phyloP scores from a whole-genome alignment of 495 filamentous ascomycete species.

The Daldinia caldariorum region DNA sequence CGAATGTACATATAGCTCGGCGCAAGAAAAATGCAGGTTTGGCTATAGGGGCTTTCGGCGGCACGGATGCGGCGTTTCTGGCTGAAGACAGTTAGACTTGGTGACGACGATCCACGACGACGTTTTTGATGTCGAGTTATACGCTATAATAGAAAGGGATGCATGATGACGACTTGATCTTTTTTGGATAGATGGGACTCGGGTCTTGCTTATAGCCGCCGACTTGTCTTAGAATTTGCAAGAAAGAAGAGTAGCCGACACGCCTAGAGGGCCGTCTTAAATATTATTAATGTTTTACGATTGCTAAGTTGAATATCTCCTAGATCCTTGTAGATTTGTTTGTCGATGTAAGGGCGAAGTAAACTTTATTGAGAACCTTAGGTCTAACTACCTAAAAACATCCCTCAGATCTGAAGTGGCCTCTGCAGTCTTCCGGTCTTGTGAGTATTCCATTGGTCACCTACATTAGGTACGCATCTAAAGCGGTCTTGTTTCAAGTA shows the following conservation, averaged over 20 bases:
- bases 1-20: slow-evolving; percentile 33
- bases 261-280: slow-evolving; percentile 11
- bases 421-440: not conserved
- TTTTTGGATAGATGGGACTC: slow-evolving; percentile 22
- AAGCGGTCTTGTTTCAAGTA: not conserved
- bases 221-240: slow-evolving; percentile 16
- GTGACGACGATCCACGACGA: slow-evolving; percentile 27
- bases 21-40: slow-evolving; percentile 30
- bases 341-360: not conserved
- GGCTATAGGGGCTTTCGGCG: slow-evolving; percentile 27
- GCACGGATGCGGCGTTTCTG: slow-evolving; percentile 29
- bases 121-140: slow-evolving; percentile 24
- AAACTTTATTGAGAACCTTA: not conserved
- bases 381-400: no score
- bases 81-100: slow-evolving; percentile 26
- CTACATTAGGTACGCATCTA: not conserved
- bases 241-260: slow-evolving; percentile 9
- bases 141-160: slow-evolving; percentile 32
- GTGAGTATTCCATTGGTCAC: not conserved
- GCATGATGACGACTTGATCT: slow-evolving; percentile 30
- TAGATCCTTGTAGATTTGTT: not conserved
- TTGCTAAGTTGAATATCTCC: not conserved
- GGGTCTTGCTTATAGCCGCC: slow-evolving; percentile 4
- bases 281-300: slow-evolving; percentile 28
- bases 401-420: no score